Evolutionary conservation across 495 filamentous ascomycete species (phyloP).

Genomic region (Trypethelium eluteriae): DNA sequence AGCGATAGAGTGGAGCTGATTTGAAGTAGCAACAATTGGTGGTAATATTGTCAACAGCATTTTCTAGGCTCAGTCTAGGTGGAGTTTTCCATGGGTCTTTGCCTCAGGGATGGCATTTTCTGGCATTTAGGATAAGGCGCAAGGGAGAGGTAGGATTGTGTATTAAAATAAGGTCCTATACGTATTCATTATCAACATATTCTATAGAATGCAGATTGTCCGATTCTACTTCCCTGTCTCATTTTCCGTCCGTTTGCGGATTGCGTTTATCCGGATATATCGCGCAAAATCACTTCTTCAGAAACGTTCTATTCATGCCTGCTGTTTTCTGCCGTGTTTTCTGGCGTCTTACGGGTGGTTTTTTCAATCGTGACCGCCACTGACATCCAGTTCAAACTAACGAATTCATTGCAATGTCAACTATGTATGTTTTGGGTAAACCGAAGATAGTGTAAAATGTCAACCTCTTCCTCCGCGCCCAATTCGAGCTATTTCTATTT

Average conservation of each 20-base stretch:
- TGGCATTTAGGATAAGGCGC: neutral
- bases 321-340: neutral
- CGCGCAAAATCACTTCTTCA: no score
- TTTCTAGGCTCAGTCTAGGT: constrained; percentile 48
- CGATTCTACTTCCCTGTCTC: neutral
- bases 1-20: no score
- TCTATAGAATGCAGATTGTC: neutral
- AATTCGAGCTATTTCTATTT: no score
- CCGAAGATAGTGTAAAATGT: neutral
- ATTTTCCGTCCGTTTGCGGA: neutral
- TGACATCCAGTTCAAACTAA: neutral
- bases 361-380: neutral
- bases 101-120: neutral
- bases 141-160: neutral
- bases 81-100: neutral
- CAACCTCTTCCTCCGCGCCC: neutral
- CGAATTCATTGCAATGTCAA: neutral
- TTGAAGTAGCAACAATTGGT: no score
- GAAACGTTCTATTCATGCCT: no score
- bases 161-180: neutral
- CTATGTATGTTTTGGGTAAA: neutral
- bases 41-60: constrained; percentile 88
- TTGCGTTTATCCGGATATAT: neutral
- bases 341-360: neutral
- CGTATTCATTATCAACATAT: neutral